A percentile compares a stretch with the other conserved stretches of the same genome.
Evolutionary conservation across 176 grass and related monocot genomes (phyloP).

Genomic region (Carex scoparia): DNA sequence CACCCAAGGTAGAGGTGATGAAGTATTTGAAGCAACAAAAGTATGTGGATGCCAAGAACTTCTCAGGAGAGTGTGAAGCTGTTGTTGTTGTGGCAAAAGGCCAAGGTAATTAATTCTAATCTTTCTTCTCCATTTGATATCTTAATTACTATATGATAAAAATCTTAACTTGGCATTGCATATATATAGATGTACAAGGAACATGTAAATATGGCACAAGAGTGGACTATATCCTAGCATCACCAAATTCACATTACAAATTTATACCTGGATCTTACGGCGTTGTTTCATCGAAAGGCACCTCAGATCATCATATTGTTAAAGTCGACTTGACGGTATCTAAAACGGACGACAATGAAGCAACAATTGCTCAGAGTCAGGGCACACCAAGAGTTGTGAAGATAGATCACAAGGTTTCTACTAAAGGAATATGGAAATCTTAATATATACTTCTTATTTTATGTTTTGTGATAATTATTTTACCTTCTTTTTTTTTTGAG

Average conservation of each 20-base stretch:
- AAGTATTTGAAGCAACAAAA: conserved; percentile 73
- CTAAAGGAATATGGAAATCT: conserved; percentile 48
- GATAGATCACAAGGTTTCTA: conserved; percentile 39
- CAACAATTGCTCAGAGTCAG: background rate
- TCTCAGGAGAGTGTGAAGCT: conserved; percentile 89
- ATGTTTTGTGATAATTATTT: background rate
- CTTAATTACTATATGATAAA: background rate
- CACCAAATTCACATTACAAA: conserved; percentile 63
- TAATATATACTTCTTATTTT: background rate
- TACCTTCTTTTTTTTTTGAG: background rate
- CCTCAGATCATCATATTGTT: conserved; percentile 82
- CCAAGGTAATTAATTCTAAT: conserved; percentile 55
- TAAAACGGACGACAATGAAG: conserved; percentile 20
- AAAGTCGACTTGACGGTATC: conserved; percentile 57
- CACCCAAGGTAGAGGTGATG: conserved; percentile 92
- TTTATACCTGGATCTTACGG: conserved; percentile 78
- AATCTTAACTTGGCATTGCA: conserved; percentile 13
- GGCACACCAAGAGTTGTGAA: conserved; percentile 48
- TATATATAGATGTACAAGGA: conserved; percentile 80
- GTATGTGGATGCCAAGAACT: conserved; percentile 86
- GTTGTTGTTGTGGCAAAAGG: conserved; percentile 95
- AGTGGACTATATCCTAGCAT: conserved; percentile 83
- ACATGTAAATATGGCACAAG: conserved; percentile 93
- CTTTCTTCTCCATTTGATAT: background rate
- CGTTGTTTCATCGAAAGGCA: conserved; percentile 76